phyloP scores from a whole-genome alignment of 2,329 filamentous ascomycete genomes.

The Macrophomina pseudophaseolina region DNA sequence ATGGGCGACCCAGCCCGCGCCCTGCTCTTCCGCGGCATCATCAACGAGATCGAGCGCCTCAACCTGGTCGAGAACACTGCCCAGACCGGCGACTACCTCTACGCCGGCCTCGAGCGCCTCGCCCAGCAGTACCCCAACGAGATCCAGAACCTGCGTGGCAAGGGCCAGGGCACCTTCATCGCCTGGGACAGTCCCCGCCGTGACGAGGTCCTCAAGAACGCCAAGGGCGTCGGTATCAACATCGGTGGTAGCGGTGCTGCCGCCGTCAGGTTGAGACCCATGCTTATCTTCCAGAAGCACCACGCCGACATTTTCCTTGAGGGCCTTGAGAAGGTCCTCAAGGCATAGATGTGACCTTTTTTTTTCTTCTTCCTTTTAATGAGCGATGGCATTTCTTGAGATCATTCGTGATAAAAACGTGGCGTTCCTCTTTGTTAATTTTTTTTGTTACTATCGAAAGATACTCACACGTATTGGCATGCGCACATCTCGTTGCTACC shows the following conservation, averaged over 20 bases:
- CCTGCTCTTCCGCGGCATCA: conserved; percentile 83
- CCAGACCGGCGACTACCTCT: conserved; percentile 79
- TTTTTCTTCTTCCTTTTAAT: not conserved
- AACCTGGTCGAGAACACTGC: conserved; percentile 82
- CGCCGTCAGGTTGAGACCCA: conserved; percentile 82
- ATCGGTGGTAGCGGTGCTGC: conserved; percentile 79
- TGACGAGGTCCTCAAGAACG: conserved; percentile 78
- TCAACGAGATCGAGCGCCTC: conserved; percentile 76
- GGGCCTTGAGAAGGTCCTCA: conserved; percentile 75
- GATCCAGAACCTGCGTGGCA: conserved; percentile 83
- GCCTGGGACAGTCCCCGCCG: conserved; percentile 84
- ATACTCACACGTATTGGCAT: conserved; percentile 6
- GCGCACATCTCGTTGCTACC: not conserved
- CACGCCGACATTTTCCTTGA: conserved; percentile 87
- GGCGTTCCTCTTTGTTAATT: conserved; percentile 13
- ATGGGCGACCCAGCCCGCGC: conserved; percentile 90
- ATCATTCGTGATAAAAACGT: not conserved
- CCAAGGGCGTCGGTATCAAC: conserved; percentile 82
- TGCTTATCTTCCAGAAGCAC: conserved; percentile 90
- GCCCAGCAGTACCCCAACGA: conserved; percentile 73
- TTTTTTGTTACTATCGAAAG: not conserved
- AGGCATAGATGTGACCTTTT: conserved; percentile 37
- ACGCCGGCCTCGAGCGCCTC: conserved; percentile 69
- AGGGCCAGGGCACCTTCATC: conserved; percentile 89
- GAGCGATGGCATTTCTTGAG: conserved; percentile 5